These are phyloP conservation scores for Samsoniella hepiali DNA, from an alignment of 2,329 filamentous ascomycete species.

Conservation along the genomic window DNA sequence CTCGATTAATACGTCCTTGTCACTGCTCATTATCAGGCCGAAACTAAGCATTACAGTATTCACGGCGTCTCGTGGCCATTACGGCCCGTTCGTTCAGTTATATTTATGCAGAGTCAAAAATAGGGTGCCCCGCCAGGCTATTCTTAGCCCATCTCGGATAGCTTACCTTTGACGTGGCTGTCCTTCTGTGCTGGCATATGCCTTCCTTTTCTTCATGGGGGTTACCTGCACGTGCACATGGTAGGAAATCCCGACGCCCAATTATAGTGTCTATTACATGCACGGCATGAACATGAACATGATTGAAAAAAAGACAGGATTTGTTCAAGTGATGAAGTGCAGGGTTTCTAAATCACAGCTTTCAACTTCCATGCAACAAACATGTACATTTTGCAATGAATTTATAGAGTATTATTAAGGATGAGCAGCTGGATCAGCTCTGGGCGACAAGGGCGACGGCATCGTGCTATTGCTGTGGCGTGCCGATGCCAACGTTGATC, in stretches of 20 bases:
- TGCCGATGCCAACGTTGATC: neutral
- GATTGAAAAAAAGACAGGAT: too few relatives aligned
- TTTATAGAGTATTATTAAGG: neutral
- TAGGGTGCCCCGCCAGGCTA: neutral
- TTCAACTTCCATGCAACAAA: too few relatives aligned
- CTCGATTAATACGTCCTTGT: too few relatives aligned
- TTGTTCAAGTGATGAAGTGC: too few relatives aligned
- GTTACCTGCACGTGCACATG: neutral
- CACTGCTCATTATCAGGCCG: too few relatives aligned
- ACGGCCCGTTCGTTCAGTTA: neutral
- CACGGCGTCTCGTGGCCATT: neutral
- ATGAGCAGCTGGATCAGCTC: too few relatives aligned
- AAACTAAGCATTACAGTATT: too few relatives aligned
- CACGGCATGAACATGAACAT: too few relatives aligned
- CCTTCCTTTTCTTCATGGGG: neutral
- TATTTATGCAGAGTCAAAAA: neutral
- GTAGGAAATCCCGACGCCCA: too few relatives aligned
- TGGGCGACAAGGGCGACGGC: too few relatives aligned
- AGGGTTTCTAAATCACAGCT: too few relatives aligned
- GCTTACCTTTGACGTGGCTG: neutral
- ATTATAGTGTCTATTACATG: neutral
- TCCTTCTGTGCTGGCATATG: neutral
- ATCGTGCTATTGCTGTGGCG: conserved; percentile 1
- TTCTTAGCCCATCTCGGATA: neutral
- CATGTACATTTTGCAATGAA: too few relatives aligned